Evolutionary conservation across 148 eudicot species (phyloP).

Genomic region (Rhododendron ferrugineum): DNA sequence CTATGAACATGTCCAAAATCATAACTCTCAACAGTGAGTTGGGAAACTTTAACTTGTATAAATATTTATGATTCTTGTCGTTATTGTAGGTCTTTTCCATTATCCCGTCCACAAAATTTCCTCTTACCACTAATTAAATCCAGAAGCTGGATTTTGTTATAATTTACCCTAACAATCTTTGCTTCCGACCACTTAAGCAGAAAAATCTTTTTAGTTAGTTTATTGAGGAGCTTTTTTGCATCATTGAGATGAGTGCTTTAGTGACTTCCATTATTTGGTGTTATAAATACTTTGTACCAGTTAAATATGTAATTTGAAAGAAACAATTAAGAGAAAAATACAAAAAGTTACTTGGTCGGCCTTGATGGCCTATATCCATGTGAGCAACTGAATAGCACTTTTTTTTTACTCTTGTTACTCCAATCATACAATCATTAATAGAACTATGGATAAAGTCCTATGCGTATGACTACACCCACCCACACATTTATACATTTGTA

Average conservation of each 20-base stretch:
- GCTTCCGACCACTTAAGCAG: background rate
- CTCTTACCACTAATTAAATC: background rate
- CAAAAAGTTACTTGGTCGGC: background rate
- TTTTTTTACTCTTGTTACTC: background rate
- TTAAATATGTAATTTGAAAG: background rate
- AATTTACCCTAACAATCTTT: background rate
- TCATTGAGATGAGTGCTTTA: background rate
- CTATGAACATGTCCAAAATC: slow-evolving; percentile 34
- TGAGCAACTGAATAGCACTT: background rate
- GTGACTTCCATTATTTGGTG: background rate
- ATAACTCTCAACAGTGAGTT: slow-evolving; percentile 41
- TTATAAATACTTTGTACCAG: background rate
- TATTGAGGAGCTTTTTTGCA: background rate
- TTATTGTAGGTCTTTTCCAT: background rate
- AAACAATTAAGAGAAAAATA: background rate
- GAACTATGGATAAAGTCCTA: background rate
- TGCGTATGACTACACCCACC: background rate
- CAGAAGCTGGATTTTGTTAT: background rate
- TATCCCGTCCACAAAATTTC: no score
- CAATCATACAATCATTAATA: background rate
- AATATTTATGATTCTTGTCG: background rate
- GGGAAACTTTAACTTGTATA: background rate
- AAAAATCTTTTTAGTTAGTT: background rate
- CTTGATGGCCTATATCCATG: background rate
- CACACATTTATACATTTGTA: background rate